Evolutionary conservation across 192 early-diverging fungal genomes (phyloP), one percentile per base, ranked within the genome.

Genomic region (Backusella psychrophila): DNA sequence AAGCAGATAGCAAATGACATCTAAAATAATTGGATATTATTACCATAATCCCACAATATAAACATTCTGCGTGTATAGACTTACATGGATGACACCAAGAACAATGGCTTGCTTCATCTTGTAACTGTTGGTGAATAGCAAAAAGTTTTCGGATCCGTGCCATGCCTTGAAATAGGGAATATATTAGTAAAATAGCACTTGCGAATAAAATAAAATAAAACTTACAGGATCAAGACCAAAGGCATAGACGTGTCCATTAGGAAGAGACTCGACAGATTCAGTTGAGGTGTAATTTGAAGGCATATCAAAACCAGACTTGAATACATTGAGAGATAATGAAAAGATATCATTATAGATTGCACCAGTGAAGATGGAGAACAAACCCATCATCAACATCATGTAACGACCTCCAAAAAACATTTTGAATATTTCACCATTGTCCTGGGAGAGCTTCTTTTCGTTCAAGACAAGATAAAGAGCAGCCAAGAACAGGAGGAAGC

Each of bases 91-190:
- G 33, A 99, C 96, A 74, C 98, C 98, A 38, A 99, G 71, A 72
- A 99, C 89, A 79, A 99, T 92, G 11, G 96, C 94, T 93, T 95
- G 94, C 85, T 99, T 99, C 98, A 99, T 99, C 90, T 99, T 99
- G 91, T 99, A 99, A 69, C 97, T 98, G 86, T 99, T 99, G 68
- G 92, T 89, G 81, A 99, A 99, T 56, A 98, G 77, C 63, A 99
- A 91, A 78, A 85, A 91, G 87, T 99, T 99, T 65, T 97, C 95
- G 9, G 96, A 87, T 42, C 90, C 92, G 72, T 96, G 94, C 98
- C 98, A 99, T 7, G 92, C 42, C 42, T 44, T 17, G 42, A 44
- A 19, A 15, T 17, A 15, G 15, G 39, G 7, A 6, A 1, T 41
- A 41, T 11, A 44, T 44, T 17, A 44, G 42, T 44, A 44, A 44